These are phyloP conservation scores for Trichoderma koningii DNA, from an alignment of 2,329 filamentous ascomycete species.

Conservation along the genomic window DNA sequence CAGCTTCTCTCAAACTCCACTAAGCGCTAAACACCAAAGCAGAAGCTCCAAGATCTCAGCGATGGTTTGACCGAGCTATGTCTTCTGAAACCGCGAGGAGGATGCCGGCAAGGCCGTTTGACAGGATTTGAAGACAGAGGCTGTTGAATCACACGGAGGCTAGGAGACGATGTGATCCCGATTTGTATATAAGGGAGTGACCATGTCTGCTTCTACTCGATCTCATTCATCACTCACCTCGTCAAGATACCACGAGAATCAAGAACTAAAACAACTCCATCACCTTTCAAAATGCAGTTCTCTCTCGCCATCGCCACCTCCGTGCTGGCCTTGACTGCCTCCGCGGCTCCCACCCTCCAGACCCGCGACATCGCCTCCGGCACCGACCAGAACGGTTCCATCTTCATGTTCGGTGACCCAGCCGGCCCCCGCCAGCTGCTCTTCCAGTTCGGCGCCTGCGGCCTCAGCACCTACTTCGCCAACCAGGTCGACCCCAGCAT, in stretches of 20 bases:
- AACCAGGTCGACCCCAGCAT: not conserved
- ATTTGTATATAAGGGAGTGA: not conserved
- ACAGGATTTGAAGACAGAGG: not conserved
- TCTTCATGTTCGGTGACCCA: slow-evolving; percentile 25
- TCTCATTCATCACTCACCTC: not conserved
- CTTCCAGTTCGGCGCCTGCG: slow-evolving; percentile 19
- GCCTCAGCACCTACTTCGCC: slow-evolving; percentile 27
- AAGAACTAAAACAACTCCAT: not conserved
- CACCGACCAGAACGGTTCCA: slow-evolving; percentile 17
- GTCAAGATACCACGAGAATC: not conserved
- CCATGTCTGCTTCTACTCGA: not conserved
- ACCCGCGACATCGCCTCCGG: not conserved
- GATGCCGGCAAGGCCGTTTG: slow-evolving; percentile 13
- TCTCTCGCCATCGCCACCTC: slow-evolving; percentile 17
- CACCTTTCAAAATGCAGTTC: slow-evolving; percentile 20
- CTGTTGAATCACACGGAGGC: not conserved
- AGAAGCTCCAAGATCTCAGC: slow-evolving; percentile 20
- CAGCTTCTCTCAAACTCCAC: not conserved
- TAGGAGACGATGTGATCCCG: not conserved
- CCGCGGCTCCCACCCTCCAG: slow-evolving; percentile 16
- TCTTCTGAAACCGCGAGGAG: not conserved
- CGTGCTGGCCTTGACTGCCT: slow-evolving; percentile 24
- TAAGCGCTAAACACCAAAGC: slow-evolving; percentile 21
- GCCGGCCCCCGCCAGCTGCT: slow-evolving; percentile 15
- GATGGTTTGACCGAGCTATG: not conserved